Evolutionary conservation across 2,329 filamentous ascomycete genomes (phyloP).

Genomic region (Ophiobolus disseminans): DNA sequence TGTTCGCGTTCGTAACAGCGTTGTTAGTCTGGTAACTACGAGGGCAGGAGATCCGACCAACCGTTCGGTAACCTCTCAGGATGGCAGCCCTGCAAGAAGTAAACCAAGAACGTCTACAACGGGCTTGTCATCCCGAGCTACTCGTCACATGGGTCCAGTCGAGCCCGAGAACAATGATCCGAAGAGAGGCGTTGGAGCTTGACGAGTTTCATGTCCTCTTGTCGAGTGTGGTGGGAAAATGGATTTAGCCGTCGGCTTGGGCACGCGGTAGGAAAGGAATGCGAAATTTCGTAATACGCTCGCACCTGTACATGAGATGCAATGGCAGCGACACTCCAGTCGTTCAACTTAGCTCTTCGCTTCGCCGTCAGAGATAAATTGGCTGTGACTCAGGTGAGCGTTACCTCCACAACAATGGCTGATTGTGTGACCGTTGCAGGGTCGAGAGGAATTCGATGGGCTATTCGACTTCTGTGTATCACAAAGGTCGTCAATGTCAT

Average conservation of each 20-base stretch:
- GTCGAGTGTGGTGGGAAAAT: neutral
- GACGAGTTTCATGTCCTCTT: no score
- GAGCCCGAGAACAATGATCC: slow-evolving; percentile 7
- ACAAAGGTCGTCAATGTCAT: neutral
- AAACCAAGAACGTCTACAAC: slow-evolving; percentile 10
- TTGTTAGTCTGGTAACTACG: slow-evolving; percentile 28
- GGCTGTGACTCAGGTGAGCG: neutral
- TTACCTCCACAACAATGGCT: neutral
- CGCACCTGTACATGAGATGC: no score
- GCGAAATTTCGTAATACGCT: no score
- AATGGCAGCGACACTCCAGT: no score
- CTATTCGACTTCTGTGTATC: neutral
- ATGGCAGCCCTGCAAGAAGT: slow-evolving; percentile 9
- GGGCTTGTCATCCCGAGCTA: slow-evolving; percentile 4
- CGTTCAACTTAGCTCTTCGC: no score
- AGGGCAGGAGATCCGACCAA: slow-evolving; percentile 18
- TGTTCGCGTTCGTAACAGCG: slow-evolving; percentile 27
- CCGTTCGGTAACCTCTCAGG: slow-evolving; percentile 5
- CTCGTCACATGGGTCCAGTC: neutral
- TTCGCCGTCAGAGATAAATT: neutral
- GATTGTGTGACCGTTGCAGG: neutral
- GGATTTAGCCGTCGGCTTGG: neutral
- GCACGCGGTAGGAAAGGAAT: neutral
- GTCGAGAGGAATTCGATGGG: neutral
- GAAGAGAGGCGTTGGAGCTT: neutral